These are phyloP conservation scores for Trametes gibbosa DNA, from an alignment of 768 basidiomycete genomes.

Conservation along the genomic window DNA sequence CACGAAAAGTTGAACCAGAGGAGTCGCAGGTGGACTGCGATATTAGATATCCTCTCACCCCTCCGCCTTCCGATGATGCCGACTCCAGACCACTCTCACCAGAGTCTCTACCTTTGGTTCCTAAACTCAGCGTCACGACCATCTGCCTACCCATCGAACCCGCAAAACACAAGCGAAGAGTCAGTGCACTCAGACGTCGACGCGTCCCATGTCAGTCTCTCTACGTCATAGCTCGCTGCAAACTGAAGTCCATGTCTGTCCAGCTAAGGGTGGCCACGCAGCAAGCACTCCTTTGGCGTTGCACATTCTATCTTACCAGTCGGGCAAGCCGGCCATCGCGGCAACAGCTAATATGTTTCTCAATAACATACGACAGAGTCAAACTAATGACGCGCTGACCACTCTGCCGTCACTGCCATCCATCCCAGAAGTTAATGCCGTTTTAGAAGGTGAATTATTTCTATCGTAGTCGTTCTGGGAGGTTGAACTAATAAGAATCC, in stretches of 20 bases:
- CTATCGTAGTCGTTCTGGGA: neutral
- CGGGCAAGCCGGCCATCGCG: constrained; percentile 66
- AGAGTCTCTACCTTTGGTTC: constrained; percentile 17
- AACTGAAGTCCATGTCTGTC: neutral
- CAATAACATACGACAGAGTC: constrained; percentile 21
- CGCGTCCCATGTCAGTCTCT: constrained; percentile 20
- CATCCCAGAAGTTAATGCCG: constrained; percentile 43
- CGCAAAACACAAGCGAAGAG: constrained; percentile 2
- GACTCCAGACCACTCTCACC: constrained; percentile 65
- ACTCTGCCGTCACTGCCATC: neutral
- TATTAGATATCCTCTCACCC: constrained; percentile 68
- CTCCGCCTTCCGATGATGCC: constrained; percentile 73
- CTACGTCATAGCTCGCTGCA: neutral
- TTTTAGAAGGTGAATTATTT: constrained; percentile 55
- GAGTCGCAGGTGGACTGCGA: constrained; percentile 46
- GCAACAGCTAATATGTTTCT: constrained; percentile 49
- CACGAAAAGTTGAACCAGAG: constrained; percentile 13
- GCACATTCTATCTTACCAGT: constrained; percentile 54
- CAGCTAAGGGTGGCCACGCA: constrained; percentile 1
- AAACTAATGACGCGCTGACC: neutral
- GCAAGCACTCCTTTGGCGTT: constrained; percentile 39
- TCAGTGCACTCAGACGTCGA: constrained; percentile 22
- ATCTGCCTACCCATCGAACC: constrained; percentile 5
- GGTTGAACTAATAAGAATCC: neutral
- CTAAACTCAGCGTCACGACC: constrained; percentile 23